phyloP scores from a whole-genome alignment of 2,329 filamentous ascomycete genomes.

The Cladosporium sphaerospermum region DNA sequence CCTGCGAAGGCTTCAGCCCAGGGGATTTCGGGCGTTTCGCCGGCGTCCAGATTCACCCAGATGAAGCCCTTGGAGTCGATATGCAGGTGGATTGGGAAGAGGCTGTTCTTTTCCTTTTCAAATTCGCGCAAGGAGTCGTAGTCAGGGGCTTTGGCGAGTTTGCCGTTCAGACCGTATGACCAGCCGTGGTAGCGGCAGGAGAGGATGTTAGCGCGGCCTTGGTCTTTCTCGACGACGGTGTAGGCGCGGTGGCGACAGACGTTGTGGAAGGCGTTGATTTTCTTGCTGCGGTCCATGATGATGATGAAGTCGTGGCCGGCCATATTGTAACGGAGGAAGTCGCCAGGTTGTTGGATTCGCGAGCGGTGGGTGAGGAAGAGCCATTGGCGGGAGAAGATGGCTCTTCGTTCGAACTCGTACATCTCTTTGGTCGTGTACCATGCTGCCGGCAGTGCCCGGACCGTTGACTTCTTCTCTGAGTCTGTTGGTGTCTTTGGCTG shows the following conservation, averaged over 20 bases:
- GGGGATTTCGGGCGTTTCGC: conserved; percentile 38
- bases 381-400: conserved; percentile 38
- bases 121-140: conserved; percentile 52
- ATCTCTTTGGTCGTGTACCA: conserved; percentile 41
- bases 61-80: conserved; percentile 48
- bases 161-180: conserved; percentile 53
- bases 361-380: conserved; percentile 29
- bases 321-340: conserved; percentile 20
- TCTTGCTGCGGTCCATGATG: conserved; percentile 15
- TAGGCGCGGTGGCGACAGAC: conserved; percentile 48
- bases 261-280: conserved; percentile 38
- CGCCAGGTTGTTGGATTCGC: conserved; percentile 23
- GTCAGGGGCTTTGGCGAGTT: conserved; percentile 53
- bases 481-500: not conserved
- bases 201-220: conserved; percentile 48
- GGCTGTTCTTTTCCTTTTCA: conserved; percentile 48
- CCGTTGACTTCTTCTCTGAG: conserved; percentile 24
- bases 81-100: conserved; percentile 48
- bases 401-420: conserved; percentile 41
- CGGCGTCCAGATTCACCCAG: conserved; percentile 48
- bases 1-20: conserved; percentile 49
- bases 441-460: conserved; percentile 36
- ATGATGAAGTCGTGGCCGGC: conserved; percentile 22
- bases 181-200: conserved; percentile 58
- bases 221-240: conserved; percentile 47